Base-by-base conservation (phyloP, 768 basidiomycete species). In the Russula virescens region DNA sequence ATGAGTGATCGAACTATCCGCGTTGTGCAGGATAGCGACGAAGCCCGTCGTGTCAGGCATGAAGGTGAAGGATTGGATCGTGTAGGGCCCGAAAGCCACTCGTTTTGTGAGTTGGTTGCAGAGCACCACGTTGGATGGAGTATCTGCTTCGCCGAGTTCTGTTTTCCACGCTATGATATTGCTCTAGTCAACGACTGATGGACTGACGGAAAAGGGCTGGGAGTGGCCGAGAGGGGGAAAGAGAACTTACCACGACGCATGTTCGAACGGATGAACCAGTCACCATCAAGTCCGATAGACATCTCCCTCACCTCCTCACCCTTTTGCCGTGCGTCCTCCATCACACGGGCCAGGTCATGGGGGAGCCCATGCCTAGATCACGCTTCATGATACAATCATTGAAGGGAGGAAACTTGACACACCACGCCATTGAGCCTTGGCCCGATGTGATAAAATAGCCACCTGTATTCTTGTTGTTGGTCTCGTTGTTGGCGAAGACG, bases 251-350 rank as follows among this genome's bases (percentile, higher is more conserved):
- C 58, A 19, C 59, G 52, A 23, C 62, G 62, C 16, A 1, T 5
- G 31, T 60, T 46, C 21, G 62, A 55, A 7, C 62, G 58, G 21
- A 63, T 52, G 31, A 63, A 63, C 62, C 62, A 63, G 18, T 63
- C 62, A 40, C 47, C 58, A n/a, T 63, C 58, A 45, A 59, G 47
- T 43, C 62, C 62, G 14, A 55, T 50, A 18, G 62, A 55, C 28
- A 60, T 21, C 31, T 60, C 52, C 42, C 55, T 21, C 21, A 63
- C 58, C 16, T 55, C 58, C n/a, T 63, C 58, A 23, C 52, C 38
- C 23, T 59, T 48, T 21, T 19, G 21, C 18, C 31, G 53, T 10
- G 43, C 51, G 43, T 63, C 58, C 16, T 60, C 35, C 23, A 60
- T 23, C 58, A 11, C 58, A 55, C 2, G 0, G 6, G 19, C 62